These are phyloP conservation scores for Takashimella koratensis DNA, from an alignment of 1,284 basidiomycete genomes.

Conservation along the genomic window DNA sequence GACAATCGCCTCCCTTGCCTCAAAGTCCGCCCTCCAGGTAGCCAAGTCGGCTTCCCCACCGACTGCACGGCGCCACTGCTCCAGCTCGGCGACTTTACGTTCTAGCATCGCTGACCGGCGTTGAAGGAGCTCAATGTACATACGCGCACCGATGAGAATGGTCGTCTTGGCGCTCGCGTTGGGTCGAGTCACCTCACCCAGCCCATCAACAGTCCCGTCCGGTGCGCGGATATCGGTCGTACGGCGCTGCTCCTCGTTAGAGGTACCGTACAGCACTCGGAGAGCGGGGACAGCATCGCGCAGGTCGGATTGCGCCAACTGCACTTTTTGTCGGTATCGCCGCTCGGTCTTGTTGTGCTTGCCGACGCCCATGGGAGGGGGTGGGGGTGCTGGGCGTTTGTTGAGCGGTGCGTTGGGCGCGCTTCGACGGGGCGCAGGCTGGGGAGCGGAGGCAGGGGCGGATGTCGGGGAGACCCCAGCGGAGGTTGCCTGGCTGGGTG, in stretches of 20 bases:
- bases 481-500: not conserved
- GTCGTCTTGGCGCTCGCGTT: constrained; percentile 49
- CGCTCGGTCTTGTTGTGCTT: constrained; percentile 51
- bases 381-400: constrained; percentile 5
- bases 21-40: constrained; percentile 37
- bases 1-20: constrained; percentile 26
- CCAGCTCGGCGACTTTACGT: constrained; percentile 37
- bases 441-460: not conserved
- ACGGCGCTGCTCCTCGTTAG: constrained; percentile 39
- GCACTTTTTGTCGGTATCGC: constrained; percentile 49
- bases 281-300: constrained; percentile 48
- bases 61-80: constrained; percentile 30
- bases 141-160: constrained; percentile 44
- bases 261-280: constrained; percentile 47
- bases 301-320: constrained; percentile 46
- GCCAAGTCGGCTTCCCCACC: constrained; percentile 32
- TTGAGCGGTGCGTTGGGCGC: constrained; percentile 19
- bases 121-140: constrained; percentile 48
- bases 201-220: constrained; percentile 47
- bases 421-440: constrained; percentile 16
- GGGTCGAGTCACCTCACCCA: constrained; percentile 45
- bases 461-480: too few species aligned
- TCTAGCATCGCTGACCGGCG: constrained; percentile 34
- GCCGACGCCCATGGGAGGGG: constrained; percentile 26
- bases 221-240: constrained; percentile 41